Conservation (phyloP, 1,139 yeast genomes). For the Candida tropicalis region DNA sequence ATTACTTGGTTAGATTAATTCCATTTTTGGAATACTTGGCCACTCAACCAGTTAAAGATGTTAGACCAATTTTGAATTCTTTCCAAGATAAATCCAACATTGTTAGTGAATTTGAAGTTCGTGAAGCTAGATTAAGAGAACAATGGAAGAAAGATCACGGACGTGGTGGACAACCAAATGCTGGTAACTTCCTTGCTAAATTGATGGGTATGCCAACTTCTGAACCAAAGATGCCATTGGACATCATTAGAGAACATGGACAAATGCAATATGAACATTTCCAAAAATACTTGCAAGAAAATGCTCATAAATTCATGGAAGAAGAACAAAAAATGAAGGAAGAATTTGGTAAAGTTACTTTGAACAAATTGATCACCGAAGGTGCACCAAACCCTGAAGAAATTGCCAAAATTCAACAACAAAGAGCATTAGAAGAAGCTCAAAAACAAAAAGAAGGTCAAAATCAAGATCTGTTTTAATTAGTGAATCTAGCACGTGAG, state of each 20-base stretch:
- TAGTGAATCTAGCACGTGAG: not conserved
- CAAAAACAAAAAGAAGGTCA: slow-evolving; percentile 14
- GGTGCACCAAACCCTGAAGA: slow-evolving; percentile 88
- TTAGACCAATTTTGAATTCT: slow-evolving; percentile 81
- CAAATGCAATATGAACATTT: slow-evolving; percentile 85
- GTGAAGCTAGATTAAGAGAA: slow-evolving; percentile 76
- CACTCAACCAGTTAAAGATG: slow-evolving; percentile 86
- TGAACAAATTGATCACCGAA: slow-evolving; percentile 81
- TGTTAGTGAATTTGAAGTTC: slow-evolving; percentile 73
- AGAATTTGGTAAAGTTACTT: slow-evolving; percentile 75
- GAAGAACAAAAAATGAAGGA: slow-evolving; percentile 82
- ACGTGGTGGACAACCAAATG: slow-evolving; percentile 44
- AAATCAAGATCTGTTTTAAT: not conserved
- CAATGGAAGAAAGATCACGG: slow-evolving; percentile 68
- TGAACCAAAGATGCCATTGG: slow-evolving; percentile 87
- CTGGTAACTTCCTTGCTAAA: slow-evolving; percentile 55
- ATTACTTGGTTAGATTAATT: slow-evolving; percentile 72
- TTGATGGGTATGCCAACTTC: slow-evolving; percentile 64
- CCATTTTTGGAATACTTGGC: slow-evolving; percentile 96
- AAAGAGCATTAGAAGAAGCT: slow-evolving; percentile 27
- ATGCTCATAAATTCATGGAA: slow-evolving; percentile 82
- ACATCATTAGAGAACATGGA: slow-evolving; percentile 88
- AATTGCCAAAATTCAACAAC: slow-evolving; percentile 67
- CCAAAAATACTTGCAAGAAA: slow-evolving; percentile 81
- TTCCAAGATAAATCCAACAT: slow-evolving; percentile 62